phyloP scores from a whole-genome alignment of 2,329 filamentous ascomycete genomes.

The Ilyonectria robusta region DNA sequence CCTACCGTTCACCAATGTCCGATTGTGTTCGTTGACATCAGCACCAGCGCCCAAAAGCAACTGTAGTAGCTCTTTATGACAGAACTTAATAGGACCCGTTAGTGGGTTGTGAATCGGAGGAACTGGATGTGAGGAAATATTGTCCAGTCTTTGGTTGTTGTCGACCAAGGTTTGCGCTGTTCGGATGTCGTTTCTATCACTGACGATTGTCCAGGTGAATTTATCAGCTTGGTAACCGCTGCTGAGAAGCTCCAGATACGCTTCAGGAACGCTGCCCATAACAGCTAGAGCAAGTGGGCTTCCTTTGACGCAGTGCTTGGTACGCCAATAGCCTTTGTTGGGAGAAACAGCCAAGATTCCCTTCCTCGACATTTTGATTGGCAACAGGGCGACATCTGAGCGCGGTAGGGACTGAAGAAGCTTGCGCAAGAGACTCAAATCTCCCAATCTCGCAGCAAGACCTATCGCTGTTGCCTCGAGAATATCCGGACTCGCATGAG shows the following conservation, averaged over 20 bases:
- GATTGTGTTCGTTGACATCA: neutral
- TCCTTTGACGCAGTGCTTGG: neutral
- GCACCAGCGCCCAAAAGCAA: neutral
- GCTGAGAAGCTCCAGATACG: constrained; percentile 1
- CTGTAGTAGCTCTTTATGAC: neutral
- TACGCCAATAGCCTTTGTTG: neutral
- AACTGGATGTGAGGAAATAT: neutral
- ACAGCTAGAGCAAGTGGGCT: constrained; percentile 8
- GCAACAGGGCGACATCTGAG: neutral
- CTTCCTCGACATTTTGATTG: neutral
- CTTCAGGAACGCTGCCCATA: no score
- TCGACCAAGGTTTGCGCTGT: neutral
- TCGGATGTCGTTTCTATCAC: neutral
- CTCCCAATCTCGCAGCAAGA: neutral
- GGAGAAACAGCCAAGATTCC: neutral
- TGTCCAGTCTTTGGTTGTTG: neutral
- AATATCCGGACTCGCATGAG: neutral
- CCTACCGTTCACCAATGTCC: rapidly evolving
- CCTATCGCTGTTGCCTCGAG: constrained; percentile 18
- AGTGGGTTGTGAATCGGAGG: neutral
- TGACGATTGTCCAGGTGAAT: neutral
- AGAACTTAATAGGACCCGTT: neutral
- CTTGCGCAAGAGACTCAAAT: neutral
- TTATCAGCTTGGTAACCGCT: constrained; percentile 7
- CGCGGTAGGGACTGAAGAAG: neutral